Evolutionary conservation across 2,329 filamentous ascomycete genomes (phyloP).

Genomic region (Claviceps sorghi): DNA sequence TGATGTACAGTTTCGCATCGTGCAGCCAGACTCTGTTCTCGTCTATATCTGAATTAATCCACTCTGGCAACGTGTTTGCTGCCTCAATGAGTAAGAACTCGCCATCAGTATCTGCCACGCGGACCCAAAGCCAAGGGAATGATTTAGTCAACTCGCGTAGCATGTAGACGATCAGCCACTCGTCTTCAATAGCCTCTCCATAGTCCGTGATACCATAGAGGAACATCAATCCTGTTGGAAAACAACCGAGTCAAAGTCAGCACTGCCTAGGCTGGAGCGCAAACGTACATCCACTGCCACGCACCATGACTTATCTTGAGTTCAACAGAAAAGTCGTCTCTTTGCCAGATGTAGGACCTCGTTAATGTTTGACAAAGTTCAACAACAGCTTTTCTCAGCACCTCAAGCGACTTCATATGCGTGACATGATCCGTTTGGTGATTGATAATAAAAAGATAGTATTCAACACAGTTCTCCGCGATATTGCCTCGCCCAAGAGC

Average conservation of each 20-base stretch:
- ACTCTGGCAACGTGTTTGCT: slow-evolving; percentile 70
- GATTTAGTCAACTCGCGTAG: slow-evolving; percentile 65
- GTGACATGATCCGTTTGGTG: slow-evolving; percentile 36
- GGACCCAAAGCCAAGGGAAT: slow-evolving; percentile 64
- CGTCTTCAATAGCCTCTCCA: slow-evolving; percentile 89
- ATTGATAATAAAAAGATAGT: slow-evolving; percentile 61
- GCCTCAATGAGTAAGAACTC: slow-evolving; percentile 94
- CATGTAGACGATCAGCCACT: slow-evolving; percentile 91
- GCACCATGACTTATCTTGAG: slow-evolving; percentile 44
- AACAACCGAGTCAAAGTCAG: not conserved
- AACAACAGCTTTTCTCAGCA: slow-evolving; percentile 53
- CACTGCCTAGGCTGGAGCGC: not conserved
- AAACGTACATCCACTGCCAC: slow-evolving; percentile 6
- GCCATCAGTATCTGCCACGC: slow-evolving; percentile 75
- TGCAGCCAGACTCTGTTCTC: slow-evolving; percentile 84
- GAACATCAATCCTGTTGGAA: slow-evolving; percentile 27
- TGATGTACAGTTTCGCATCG: slow-evolving; percentile 57
- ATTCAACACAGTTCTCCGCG: slow-evolving; percentile 76
- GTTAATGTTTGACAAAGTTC: slow-evolving; percentile 49
- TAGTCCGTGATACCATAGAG: slow-evolving; percentile 72
- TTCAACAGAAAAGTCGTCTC: slow-evolving; percentile 62
- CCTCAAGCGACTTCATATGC: slow-evolving; percentile 51
- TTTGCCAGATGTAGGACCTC: slow-evolving; percentile 91
- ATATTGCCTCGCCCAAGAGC: slow-evolving; percentile 22
- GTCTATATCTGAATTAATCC: slow-evolving; percentile 85